Evolutionary conservation across 129 eudicot genomes (phyloP).

Genomic region (Ambrosia trifida): DNA sequence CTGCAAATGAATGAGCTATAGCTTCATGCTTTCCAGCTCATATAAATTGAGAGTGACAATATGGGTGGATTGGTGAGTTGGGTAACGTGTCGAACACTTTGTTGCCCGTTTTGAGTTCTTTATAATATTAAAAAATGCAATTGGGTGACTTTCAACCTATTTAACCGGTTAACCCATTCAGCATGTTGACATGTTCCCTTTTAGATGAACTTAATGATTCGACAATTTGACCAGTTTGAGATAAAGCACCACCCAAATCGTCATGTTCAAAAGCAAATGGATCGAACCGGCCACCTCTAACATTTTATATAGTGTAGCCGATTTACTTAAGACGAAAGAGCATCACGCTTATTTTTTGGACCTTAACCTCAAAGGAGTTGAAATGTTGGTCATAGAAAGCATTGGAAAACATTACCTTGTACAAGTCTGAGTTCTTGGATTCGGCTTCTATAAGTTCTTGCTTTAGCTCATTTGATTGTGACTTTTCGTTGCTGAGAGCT

Average conservation of each 20-base stretch:
- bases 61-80: too few species aligned
- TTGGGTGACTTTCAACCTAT: neutral
- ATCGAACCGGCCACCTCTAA: neutral
- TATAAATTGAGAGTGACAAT: too few species aligned
- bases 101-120: too few species aligned
- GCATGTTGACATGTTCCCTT: neutral
- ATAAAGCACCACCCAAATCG: neutral
- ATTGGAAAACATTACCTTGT: conserved; percentile 59
- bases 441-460: conserved; percentile 84
- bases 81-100: too few species aligned
- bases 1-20: too few species aligned
- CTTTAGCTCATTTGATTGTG: conserved; percentile 71
- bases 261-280: neutral
- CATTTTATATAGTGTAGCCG: neutral
- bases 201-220: neutral
- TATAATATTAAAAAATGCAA: neutral
- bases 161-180: neutral
- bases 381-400: neutral
- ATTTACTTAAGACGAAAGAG: neutral
- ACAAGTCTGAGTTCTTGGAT: conserved; percentile 76
- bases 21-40: too few species aligned
- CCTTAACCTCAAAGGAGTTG: neutral
- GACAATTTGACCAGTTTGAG: neutral
- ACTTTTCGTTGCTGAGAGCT: conserved; percentile 63
- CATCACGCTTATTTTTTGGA: neutral